phyloP scores from a whole-genome alignment of 2,329 filamentous ascomycete species.

The Colletotrichum orchidophilum region DNA sequence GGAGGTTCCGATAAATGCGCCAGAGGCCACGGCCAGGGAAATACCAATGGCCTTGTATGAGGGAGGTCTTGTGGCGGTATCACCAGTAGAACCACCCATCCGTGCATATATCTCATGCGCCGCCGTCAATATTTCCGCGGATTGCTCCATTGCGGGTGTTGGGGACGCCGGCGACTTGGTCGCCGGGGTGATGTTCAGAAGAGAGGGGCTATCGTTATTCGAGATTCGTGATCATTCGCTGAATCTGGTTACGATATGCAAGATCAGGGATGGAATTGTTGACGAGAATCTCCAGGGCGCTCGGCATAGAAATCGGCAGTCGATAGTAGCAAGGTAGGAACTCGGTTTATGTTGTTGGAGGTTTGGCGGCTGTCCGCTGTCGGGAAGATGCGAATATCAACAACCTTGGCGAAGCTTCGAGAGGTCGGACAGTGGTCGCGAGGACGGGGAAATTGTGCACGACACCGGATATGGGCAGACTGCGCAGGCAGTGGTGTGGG shows the following conservation, averaged over 20 bases:
- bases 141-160: conserved; percentile 24
- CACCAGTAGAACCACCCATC: conserved; percentile 24
- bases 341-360: neutral
- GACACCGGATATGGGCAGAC: neutral
- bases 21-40: conserved; percentile 84
- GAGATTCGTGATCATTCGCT: conserved; percentile 23
- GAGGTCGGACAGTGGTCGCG: neutral
- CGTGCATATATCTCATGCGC: conserved; percentile 32
- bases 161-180: conserved; percentile 20
- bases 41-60: conserved; percentile 89
- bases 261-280: neutral
- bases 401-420: conserved; percentile 29
- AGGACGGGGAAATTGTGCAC: neutral
- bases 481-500: neutral
- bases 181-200: conserved; percentile 24
- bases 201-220: conserved; percentile 6
- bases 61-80: conserved; percentile 50
- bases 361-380: neutral
- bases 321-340: neutral
- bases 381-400: conserved; percentile 17
- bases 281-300: neutral
- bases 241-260: neutral
- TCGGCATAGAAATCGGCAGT: neutral
- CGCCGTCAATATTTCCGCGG: conserved; percentile 23
- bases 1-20: conserved; percentile 91